phyloP scores from a whole-genome alignment of 2,329 filamentous ascomycete species.

The Fusarium tanahbumbuense region DNA sequence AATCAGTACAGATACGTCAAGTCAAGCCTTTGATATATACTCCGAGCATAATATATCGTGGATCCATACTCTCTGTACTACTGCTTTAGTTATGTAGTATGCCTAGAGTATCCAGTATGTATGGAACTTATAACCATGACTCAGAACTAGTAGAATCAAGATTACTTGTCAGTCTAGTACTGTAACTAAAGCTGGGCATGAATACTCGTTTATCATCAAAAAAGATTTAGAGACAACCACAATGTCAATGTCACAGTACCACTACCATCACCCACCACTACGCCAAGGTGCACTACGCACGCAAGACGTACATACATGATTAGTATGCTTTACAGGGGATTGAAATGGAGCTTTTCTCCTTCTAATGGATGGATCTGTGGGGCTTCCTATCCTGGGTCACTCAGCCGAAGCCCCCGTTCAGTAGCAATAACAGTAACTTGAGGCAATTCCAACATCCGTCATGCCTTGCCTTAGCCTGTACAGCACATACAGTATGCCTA shows the following conservation, averaged over 20 bases:
- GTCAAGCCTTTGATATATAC: not conserved
- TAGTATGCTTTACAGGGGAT: slow-evolving; percentile 33
- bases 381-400: slow-evolving; percentile 38
- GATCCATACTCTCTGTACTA: not conserved
- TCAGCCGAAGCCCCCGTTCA: slow-evolving; percentile 43
- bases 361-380: slow-evolving; percentile 29
- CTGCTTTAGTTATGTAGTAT: not conserved
- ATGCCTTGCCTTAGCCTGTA: slow-evolving; percentile 4
- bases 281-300: slow-evolving; percentile 8
- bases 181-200: not conserved
- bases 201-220: slow-evolving; percentile 17
- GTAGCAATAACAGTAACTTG: slow-evolving; percentile 18
- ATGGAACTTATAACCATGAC: not conserved
- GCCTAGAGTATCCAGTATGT: not conserved
- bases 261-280: not conserved
- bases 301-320: slow-evolving; percentile 39
- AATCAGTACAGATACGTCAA: not conserved
- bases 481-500: not conserved
- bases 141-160: not conserved
- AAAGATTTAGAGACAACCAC: not conserved
- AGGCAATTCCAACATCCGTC: slow-evolving; percentile 44
- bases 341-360: not conserved
- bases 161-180: not conserved
- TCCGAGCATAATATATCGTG: not conserved
- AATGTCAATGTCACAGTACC: not conserved